Evolutionary conservation across 768 basidiomycete genomes (phyloP), one percentile per base, ranked within the genome.

Genomic region (Piloderma croceum): DNA sequence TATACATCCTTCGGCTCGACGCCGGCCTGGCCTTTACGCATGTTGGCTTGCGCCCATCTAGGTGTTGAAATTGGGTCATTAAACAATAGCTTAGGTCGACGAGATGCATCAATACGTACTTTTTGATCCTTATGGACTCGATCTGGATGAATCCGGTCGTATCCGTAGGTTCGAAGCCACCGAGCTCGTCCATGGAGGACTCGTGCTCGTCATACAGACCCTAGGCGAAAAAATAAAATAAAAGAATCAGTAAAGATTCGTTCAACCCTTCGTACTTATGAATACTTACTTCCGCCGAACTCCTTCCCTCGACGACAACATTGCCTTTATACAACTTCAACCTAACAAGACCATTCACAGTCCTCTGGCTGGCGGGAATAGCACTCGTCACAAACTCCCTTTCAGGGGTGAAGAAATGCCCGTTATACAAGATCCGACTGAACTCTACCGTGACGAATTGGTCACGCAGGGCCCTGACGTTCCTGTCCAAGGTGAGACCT

Each of bases 401-500:
- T 67, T 98, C 96, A 34, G 96, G 93, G n/a, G 92, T 94, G 77
- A 97, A 99, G 81, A 91, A 98, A 69, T 94, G 91, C 25, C 94
- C 96, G 58, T 98, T 97, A 74, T 99, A 98, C 35, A 99, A 70
- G 56, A 99, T 93, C 51, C 83, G 73, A 62, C 88, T 81, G 41
- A 98, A 73, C 60, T 85, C 84, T 53, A 89, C 71, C 18, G 96
- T 98, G 53, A 96, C 73, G 67, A 98, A 99, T 59, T 90, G 86
- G 63, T 99, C 96, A 24, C 96, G 76, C 41, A 98, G 71, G 17
- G 89, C 83, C 41, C 96, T 86, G 48, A 99, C 92, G 63, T 94
- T 96, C 54, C 94, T 78, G 69, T 99, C 96, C 44, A 98, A 78
- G n/a, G 92, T 96, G 39, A 99, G 77, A 32, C 96, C 96, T 64